Base-by-base conservation (phyloP, 768 basidiomycete species). In the Cystobasidiopsis lactophilus region DNA sequence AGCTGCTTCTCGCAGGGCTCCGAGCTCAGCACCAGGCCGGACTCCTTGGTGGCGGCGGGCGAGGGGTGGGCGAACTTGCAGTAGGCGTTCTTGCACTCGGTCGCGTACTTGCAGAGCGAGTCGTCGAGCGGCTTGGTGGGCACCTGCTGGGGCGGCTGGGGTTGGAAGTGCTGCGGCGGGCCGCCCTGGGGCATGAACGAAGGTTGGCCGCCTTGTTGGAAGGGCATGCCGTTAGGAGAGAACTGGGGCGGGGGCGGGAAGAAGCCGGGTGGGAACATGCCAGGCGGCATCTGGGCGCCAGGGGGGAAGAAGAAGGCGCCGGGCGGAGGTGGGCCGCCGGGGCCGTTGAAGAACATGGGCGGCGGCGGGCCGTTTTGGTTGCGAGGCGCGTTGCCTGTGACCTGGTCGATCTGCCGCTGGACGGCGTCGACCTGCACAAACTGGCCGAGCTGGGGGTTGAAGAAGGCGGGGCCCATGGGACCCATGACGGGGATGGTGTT, bases 41-140 rank as follows among this genome's bases (percentile, higher is more conserved):
- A 88, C 68, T 91, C 86, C 30, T 81, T 73, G 18, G 91, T 93
- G 5, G 93, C 89, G 2, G 88, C 85, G n/a, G 93, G 93, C 9
- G 83, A 86, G 3, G 93, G 89, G 66, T 98, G 93, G 9, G 85
- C 85, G 66, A 77, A 96, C 18, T 81, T 74, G 66, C 93, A 98
- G 43, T 79, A 72, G 0, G 81, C 72, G 65, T 95, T 91, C 46
- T 80, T 81, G 68, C 93, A 98, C 59, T 88, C 91, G 23, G 80
- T 72, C 11, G 75, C 78, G 58, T 82, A 96, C 69, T 93, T 93
- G 77, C 93, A 98, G 21, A 98, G 72, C 0, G 63, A 64, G 19
- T 64, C 62, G 19, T 63, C 60, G 5, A 59, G 53, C 9, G 70
- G 70, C 52, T 66, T 64, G 30, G 59, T 57, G 14, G 68, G 69